Conservation (phyloP, 129 eudicot species). For the Artemisia tridentata region DNA sequence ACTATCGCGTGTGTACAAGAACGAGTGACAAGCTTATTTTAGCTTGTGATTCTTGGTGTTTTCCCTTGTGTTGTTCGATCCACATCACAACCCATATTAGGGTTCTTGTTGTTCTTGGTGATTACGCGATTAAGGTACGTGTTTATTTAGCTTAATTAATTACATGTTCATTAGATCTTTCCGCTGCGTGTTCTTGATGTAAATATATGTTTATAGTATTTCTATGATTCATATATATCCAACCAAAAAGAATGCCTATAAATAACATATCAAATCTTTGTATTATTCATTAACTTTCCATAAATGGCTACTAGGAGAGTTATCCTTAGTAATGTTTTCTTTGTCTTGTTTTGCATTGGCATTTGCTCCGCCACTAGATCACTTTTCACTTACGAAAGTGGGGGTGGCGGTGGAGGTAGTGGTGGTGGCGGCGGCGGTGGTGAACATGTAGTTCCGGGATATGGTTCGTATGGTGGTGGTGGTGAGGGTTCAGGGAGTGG, state of each 20-base stretch:
- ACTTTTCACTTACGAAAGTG: slow-evolving; percentile 37
- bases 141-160: no score
- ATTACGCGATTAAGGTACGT: no score
- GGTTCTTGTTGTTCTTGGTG: no score
- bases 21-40: no score
- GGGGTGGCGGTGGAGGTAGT: slow-evolving; percentile 18
- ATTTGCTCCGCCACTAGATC: slow-evolving; percentile 44
- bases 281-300: slow-evolving; percentile 21
- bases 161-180: no score
- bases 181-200: no score
- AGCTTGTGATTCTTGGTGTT: no score
- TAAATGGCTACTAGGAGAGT: slow-evolving; percentile 41
- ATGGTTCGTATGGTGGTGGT: slow-evolving; percentile 21
- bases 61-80: no score
- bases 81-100: no score
- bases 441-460: slow-evolving; percentile 27
- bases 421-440: slow-evolving; percentile 31
- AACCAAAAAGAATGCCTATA: slow-evolving; percentile 22
- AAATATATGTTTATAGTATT: no score
- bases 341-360: slow-evolving; percentile 40
- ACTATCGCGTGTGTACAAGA: no score
- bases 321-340: slow-evolving; percentile 28
- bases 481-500: slow-evolving; percentile 43
- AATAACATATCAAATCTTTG: slow-evolving; percentile 18
- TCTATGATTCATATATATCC: no score